Base-by-base conservation (phyloP, 148 eudicot genomes). In the Camellia granthamiana region DNA sequence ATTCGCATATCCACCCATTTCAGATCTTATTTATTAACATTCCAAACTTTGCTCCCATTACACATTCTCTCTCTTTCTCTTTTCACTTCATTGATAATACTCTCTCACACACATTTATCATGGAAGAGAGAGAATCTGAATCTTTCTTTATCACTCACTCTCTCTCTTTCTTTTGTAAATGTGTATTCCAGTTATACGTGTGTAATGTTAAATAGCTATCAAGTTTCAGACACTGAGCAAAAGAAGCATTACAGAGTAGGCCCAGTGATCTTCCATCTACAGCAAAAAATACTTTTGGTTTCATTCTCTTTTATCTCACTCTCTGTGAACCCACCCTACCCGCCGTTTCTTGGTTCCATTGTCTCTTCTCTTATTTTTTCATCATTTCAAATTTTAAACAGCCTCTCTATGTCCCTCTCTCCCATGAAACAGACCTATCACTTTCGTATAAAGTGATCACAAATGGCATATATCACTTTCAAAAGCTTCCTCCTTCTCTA, bases 361-460 rank as follows among this genome's bases (percentile, higher is more conserved):
- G 81, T 60, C 81, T 60, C 64, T 23, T 79, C 81, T 7, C 55
- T 79, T 30, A 30, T 30, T 0, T 30, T 30, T 79, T 61, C 81
- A 4, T 30, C 38, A 15, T 41, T 56, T 18, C 66, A 58, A 75
- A 58, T 59, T 38, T 16, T 3, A 12, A 0, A 47, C 42, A 16
- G 4, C 5, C 18, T 3, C 42, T 41, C 14, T 13, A 69, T 71
- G 66, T 71, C 30, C 60, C 69, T 76, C 51, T 23, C 65, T 15
- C 52, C 64, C 68, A 71, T 59, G 58, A 51, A 79, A 79, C 43
- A 16, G 82, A 62, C 63, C 18, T 61, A 21, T 65, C 79, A 60
- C 68, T 75, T 75, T 75, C 78, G 62, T 67, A 14, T 78, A 78
- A 78, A 77, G 80, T 51, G 59, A 3, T 3, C 10, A 10, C 21